Percentiles rank a stretch among this genome's conserved stretches.
Evolutionary conservation across 2,329 filamentous ascomycete genomes (phyloP).

Genomic region (Colletotrichum spaethianum): DNA sequence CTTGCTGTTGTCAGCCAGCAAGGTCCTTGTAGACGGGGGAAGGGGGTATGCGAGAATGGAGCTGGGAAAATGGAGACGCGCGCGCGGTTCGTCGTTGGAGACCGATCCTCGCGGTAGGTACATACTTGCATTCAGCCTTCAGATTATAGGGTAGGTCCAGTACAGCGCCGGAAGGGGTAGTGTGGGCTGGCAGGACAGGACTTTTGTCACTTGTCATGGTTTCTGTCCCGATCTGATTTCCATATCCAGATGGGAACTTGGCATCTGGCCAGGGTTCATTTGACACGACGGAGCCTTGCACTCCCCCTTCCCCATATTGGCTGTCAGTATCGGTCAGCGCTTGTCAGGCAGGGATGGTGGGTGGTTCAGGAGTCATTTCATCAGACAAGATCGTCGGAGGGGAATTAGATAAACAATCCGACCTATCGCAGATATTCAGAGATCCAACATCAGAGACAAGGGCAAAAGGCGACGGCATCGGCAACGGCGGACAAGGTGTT

Average conservation of each 20-base stretch:
- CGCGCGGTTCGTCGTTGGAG: not conserved
- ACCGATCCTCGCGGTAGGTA: not conserved
- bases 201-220: conserved; percentile 7
- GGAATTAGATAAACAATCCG: not conserved
- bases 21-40: not conserved
- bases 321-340: not conserved
- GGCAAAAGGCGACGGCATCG: not conserved
- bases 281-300: not conserved
- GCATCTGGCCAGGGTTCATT: not conserved
- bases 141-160: not conserved
- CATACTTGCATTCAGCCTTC: not conserved
- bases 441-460: not conserved
- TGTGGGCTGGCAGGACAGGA: not conserved
- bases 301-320: not conserved
- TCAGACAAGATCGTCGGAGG: not conserved
- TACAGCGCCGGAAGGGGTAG: not conserved
- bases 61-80: too few relatives aligned
- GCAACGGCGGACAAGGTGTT: not conserved
- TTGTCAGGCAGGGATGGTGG: not conserved
- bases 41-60: not conserved
- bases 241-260: not conserved
- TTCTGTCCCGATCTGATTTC: conserved; percentile 3
- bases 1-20: not conserved
- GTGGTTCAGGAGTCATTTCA: not conserved
- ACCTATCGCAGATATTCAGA: not conserved